Evolutionary conservation across 2,329 filamentous ascomycete species (phyloP).

Genomic region (Aspergillus pseudoglaucus): DNA sequence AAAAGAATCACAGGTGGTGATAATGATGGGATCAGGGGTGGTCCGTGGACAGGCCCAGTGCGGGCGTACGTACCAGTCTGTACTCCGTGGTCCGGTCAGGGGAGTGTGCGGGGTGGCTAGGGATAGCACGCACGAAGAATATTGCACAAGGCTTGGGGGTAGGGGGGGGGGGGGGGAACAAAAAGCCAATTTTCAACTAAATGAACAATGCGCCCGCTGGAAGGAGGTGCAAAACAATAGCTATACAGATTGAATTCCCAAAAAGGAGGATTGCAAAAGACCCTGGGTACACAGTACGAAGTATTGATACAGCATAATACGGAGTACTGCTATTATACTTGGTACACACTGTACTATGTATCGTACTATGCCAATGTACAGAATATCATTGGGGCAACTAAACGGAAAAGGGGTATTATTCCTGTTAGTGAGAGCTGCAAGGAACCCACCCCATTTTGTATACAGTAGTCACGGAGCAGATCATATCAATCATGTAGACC

Average conservation of each 20-base stretch:
- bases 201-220: neutral
- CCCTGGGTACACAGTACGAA: neutral
- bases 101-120: neutral
- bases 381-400: too few species aligned
- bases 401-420: too few species aligned
- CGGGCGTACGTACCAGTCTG: neutral
- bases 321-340: neutral
- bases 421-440: too few species aligned
- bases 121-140: neutral
- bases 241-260: neutral
- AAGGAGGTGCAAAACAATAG: neutral
- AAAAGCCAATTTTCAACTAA: neutral
- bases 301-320: neutral
- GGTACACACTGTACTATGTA: too few species aligned
- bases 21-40: conserved; percentile 1
- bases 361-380: too few species aligned
- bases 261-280: neutral
- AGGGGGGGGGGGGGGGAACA: too few species aligned
- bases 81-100: neutral
- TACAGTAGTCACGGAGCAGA: too few species aligned
- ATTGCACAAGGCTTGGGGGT: neutral
- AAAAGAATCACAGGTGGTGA: neutral
- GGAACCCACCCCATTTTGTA: too few species aligned
- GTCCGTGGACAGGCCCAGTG: neutral
- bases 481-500: too few species aligned